Evolutionary conservation across 768 basidiomycete species (phyloP).

Genomic region (Trametes elegans): DNA sequence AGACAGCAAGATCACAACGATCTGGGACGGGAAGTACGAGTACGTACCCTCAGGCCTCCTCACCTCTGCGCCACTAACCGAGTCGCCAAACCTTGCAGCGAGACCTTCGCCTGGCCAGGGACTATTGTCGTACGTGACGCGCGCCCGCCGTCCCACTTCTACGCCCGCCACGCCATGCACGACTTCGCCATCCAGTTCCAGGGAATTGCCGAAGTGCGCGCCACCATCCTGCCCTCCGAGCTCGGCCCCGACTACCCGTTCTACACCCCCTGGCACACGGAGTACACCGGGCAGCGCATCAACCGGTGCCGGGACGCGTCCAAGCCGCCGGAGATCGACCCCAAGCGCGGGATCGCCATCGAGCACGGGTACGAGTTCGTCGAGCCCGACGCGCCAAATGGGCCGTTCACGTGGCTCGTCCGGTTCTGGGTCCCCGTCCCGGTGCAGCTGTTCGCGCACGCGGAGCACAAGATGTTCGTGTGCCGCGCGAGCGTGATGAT

Average conservation of each 20-base stretch:
- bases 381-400: neutral
- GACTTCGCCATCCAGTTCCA: neutral
- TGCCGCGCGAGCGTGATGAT: conserved; percentile 32
- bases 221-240: neutral
- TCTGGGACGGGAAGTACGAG: neutral
- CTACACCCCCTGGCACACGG: neutral
- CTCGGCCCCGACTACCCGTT: neutral
- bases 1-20: neutral
- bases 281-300: neutral
- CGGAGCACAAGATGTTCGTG: conserved; percentile 45
- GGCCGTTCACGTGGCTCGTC: conserved; percentile 27
- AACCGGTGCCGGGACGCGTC: neutral
- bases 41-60: neutral
- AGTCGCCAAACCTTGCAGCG: neutral
- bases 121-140: neutral
- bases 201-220: neutral
- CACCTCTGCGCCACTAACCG: too few species aligned
- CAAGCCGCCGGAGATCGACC: neutral
- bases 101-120: neutral
- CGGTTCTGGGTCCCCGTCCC: conserved; percentile 49
- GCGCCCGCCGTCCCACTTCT: neutral
- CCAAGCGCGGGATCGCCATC: neutral
- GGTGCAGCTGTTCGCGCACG: conserved; percentile 41
- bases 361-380: neutral
- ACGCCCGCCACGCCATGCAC: neutral